Evolutionary conservation across 345 rosid genomes (phyloP).

Genomic region (Abelmoschus esculentus): DNA sequence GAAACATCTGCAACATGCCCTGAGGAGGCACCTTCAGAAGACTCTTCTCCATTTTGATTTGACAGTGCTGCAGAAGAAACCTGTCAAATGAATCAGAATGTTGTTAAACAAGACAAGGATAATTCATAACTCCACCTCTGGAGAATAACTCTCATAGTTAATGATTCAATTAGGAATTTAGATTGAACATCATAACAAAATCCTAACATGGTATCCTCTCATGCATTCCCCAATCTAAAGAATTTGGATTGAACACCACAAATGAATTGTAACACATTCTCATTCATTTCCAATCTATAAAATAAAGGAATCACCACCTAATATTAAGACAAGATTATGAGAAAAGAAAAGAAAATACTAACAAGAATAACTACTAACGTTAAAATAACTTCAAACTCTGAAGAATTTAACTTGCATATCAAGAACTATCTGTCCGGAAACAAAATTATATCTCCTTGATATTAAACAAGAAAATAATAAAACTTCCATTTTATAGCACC

Average conservation of each 20-base stretch:
- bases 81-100: constrained; percentile 30
- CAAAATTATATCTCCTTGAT: not conserved
- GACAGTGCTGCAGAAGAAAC: constrained; percentile 25
- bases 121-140: not conserved
- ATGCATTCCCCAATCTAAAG: not conserved
- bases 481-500: not conserved
- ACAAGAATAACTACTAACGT: not conserved
- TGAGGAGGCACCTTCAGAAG: constrained; percentile 24
- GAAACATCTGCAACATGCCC: constrained; percentile 33
- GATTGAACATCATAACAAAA: not conserved
- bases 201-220: constrained; percentile 4
- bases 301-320: not conserved
- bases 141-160: not conserved
- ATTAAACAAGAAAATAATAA: not conserved
- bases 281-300: constrained; percentile 3
- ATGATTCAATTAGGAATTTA: not conserved
- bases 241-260: not conserved
- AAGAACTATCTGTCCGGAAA: not conserved
- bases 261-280: constrained; percentile 1
- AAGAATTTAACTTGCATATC: constrained; percentile 4
- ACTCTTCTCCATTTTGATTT: constrained; percentile 37
- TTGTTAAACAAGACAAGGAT: not conserved
- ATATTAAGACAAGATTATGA: not conserved
- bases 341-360: not conserved
- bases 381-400: not conserved